phyloP scores from a whole-genome alignment of 441 rosid genomes.

The Erysimum pusillum region DNA sequence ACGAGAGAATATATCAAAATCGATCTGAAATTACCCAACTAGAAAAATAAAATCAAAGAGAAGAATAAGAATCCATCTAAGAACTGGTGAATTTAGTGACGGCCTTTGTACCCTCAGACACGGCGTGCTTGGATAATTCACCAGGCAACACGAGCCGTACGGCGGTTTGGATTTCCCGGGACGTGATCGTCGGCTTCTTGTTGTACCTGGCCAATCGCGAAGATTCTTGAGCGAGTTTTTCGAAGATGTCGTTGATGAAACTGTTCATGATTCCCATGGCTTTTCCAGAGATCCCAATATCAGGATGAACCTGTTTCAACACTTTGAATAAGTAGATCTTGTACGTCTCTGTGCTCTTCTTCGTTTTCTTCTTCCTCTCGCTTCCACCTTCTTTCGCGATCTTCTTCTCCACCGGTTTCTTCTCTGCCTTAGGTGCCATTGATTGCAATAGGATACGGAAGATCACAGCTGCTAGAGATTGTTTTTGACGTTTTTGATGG shows the following conservation, averaged over 20 bases:
- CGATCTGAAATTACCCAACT: neutral
- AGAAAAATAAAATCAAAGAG: neutral
- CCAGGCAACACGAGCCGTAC: constrained; percentile 21
- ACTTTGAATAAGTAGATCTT: constrained; percentile 41
- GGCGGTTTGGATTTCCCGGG: constrained; percentile 25
- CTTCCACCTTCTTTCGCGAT: constrained; percentile 34
- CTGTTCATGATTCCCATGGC: constrained; percentile 44
- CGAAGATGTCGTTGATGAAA: constrained; percentile 40
- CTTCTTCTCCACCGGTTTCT: constrained; percentile 36
- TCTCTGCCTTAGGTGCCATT: constrained; percentile 31
- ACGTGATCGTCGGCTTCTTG: constrained; percentile 25
- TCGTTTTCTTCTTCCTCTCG: constrained; percentile 29
- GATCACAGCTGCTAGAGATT: neutral
- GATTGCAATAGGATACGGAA: neutral
- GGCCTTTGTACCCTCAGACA: constrained; percentile 24
- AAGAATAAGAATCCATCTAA: neutral
- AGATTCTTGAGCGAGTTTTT: constrained; percentile 38
- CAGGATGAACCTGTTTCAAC: constrained; percentile 37
- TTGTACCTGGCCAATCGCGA: constrained; percentile 22
- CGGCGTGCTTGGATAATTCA: constrained; percentile 21
- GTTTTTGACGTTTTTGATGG: neutral
- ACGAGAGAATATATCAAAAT: neutral
- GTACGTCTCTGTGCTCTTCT: constrained; percentile 32
- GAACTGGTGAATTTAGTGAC: constrained; percentile 19
- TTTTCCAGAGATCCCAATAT: constrained; percentile 32